Evolutionary conservation across 1,139 yeast genomes (phyloP).

Genomic region (Diutina ranongensis): DNA sequence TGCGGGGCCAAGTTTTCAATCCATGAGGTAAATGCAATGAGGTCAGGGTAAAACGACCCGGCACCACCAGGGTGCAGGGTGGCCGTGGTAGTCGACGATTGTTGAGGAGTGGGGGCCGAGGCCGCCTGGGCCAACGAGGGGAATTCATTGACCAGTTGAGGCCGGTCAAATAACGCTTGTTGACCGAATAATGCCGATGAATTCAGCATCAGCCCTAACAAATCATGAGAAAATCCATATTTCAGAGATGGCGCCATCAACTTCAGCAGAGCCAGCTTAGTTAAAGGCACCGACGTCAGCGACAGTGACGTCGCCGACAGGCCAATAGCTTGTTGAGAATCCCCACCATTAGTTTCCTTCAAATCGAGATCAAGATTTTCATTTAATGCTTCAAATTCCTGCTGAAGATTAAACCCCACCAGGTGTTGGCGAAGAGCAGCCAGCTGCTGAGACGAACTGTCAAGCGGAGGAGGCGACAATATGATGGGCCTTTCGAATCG

Average conservation of each 20-base stretch:
- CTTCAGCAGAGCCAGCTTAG: conserved; percentile 2
- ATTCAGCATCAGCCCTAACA: conserved; percentile 5
- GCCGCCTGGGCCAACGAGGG: conserved; percentile 8
- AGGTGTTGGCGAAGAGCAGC: conserved; percentile 10
- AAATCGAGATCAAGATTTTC: conserved; percentile 38
- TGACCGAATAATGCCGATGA: neutral
- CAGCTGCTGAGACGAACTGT: conserved; percentile 5
- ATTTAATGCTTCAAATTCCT: conserved; percentile 34
- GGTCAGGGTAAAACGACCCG: conserved; percentile 23
- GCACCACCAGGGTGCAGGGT: conserved; percentile 6
- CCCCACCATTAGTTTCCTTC: conserved; percentile 8
- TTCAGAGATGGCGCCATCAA: conserved; percentile 5
- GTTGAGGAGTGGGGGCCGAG: neutral
- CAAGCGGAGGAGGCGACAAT: conserved; percentile 6
- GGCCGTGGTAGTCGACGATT: neutral
- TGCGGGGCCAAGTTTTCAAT: conserved; percentile 42
- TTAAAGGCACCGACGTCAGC: conserved; percentile 1
- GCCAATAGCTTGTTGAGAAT: neutral
- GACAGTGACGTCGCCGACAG: neutral
- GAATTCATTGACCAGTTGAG: conserved; percentile 35
- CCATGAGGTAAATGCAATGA: conserved; percentile 50
- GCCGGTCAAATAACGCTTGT: conserved; percentile 14
- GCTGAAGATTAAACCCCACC: conserved; percentile 33
- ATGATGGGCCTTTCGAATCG: conserved; percentile 5
- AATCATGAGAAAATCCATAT: conserved; percentile 4